Conservation (phyloP, 2,329 filamentous ascomycete genomes). For the Scolecobasidium constrictum region DNA sequence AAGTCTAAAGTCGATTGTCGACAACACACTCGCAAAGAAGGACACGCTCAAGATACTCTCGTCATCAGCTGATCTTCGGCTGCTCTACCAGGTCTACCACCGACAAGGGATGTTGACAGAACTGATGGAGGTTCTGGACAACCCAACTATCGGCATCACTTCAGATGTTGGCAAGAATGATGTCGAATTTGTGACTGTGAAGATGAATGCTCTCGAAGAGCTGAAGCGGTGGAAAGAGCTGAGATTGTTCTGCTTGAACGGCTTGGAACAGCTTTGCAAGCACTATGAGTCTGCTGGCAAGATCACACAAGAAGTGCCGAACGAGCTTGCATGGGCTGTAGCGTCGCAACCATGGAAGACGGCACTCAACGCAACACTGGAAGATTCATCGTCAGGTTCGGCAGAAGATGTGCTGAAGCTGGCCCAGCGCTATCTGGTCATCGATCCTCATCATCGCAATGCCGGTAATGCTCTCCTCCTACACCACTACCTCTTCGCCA, state of each 20-base stretch:
- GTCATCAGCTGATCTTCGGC: slow-evolving; percentile 3
- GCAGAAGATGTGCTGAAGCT: slow-evolving; percentile 4
- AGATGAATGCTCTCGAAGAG: slow-evolving; percentile 6
- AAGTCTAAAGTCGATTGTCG: slow-evolving; percentile 8
- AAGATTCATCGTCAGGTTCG: neutral
- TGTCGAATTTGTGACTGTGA: slow-evolving; percentile 8
- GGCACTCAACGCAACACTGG: neutral
- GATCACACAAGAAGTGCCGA: slow-evolving; percentile 2
- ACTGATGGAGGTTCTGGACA: slow-evolving; percentile 5
- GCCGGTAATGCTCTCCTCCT: slow-evolving; percentile 4
- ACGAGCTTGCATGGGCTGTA: slow-evolving; percentile 7
- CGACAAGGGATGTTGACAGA: slow-evolving; percentile 5
- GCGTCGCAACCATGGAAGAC: slow-evolving; percentile 8
- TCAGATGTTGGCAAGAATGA: slow-evolving; percentile 9
- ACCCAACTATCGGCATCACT: slow-evolving; percentile 6
- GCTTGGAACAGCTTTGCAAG: slow-evolving; percentile 1
- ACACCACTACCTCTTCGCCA: neutral
- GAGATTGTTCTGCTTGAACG: neutral
- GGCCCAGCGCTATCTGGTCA: neutral
- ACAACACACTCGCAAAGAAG: slow-evolving; percentile 7
- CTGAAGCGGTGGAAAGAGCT: slow-evolving; percentile 3
- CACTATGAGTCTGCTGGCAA: neutral
- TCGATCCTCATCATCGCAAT: slow-evolving; percentile 5
- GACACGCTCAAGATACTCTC: slow-evolving; percentile 5
- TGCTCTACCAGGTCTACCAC: slow-evolving; percentile 6